Percentiles rank a stretch among this genome's conserved stretches.
Conservation (phyloP, 139 green algal species). For the Closterium sp. region DNA sequence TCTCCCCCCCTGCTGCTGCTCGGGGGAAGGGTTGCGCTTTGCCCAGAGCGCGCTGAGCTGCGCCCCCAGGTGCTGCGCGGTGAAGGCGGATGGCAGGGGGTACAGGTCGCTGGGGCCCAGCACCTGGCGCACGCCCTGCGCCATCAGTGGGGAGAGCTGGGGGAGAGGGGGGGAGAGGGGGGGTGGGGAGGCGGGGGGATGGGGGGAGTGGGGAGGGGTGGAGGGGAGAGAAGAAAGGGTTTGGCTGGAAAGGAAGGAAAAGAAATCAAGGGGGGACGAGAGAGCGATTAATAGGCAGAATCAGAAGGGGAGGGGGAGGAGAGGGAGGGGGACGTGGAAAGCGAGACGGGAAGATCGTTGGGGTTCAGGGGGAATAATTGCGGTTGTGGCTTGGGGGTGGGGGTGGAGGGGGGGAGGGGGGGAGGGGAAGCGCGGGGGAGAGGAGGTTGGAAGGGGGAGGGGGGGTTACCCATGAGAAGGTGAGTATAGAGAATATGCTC, state of each 20-base stretch:
- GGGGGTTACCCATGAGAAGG: neutral
- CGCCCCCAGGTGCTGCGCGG: neutral
- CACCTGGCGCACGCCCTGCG: neutral
- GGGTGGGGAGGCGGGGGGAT: neutral
- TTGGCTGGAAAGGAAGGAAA: neutral
- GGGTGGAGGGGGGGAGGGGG: neutral
- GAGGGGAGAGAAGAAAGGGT: neutral
- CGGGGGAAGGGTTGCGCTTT: neutral
- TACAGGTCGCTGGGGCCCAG: neutral
- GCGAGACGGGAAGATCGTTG: neutral
- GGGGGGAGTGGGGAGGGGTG: neutral
- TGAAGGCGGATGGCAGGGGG: neutral
- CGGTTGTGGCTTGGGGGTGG: neutral
- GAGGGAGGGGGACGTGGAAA: neutral
- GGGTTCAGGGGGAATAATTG: neutral
- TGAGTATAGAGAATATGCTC: neutral
- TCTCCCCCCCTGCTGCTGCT: neutral
- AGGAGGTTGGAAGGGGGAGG: neutral
- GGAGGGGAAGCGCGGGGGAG: neutral
- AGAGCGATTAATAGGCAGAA: neutral
- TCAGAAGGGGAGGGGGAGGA: constrained; percentile 3
- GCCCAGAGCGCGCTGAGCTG: neutral
- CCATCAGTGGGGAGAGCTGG: neutral
- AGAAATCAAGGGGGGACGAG: neutral
- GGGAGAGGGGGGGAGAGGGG: neutral